Percentiles rank a stretch among this genome's conserved stretches.
phyloP scores from a whole-genome alignment of 1,284 basidiomycete species.

The Sparassis latifolia region DNA sequence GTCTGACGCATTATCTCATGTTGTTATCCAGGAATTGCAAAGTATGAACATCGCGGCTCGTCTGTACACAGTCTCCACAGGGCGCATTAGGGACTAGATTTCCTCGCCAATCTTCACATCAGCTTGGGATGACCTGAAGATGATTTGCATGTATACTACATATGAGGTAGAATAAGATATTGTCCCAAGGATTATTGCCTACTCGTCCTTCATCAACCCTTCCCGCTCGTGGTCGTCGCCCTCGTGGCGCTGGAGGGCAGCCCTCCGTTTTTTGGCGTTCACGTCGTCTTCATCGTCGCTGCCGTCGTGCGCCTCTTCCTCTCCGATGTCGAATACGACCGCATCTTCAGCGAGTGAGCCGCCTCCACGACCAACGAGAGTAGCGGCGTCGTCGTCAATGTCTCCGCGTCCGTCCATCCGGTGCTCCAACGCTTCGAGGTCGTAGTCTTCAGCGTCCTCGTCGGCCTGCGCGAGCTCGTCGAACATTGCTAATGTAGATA shows the following conservation, averaged over 20 bases:
- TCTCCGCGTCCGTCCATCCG: conserved; percentile 38
- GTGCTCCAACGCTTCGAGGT: conserved; percentile 67
- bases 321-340: conserved; percentile 90
- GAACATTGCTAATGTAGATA: conserved; percentile 72
- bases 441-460: conserved; percentile 89
- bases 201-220: conserved; percentile 49
- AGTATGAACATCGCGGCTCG: conserved; percentile 89
- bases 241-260: conserved; percentile 35
- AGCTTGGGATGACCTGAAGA: conserved; percentile 10
- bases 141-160: conserved; percentile 44
- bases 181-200: conserved; percentile 16
- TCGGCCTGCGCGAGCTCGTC: conserved; percentile 86
- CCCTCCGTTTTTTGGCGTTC: conserved; percentile 41
- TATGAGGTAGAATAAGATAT: conserved; percentile 29
- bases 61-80: conserved; percentile 76
- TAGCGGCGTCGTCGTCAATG: conserved; percentile 60
- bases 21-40: conserved; percentile 63
- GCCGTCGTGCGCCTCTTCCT: conserved; percentile 58
- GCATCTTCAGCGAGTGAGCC: conserved; percentile 54
- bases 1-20: neutral
- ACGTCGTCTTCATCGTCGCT: conserved; percentile 52
- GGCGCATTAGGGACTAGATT: conserved; percentile 64
- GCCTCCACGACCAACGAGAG: conserved; percentile 54
- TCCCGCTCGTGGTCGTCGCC: conserved; percentile 50
- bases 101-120: conserved; percentile 13